Evolutionary conservation across 768 basidiomycete species (phyloP), one percentile per base, ranked within the genome.

Genomic region (Tricholoma flavovirens): DNA sequence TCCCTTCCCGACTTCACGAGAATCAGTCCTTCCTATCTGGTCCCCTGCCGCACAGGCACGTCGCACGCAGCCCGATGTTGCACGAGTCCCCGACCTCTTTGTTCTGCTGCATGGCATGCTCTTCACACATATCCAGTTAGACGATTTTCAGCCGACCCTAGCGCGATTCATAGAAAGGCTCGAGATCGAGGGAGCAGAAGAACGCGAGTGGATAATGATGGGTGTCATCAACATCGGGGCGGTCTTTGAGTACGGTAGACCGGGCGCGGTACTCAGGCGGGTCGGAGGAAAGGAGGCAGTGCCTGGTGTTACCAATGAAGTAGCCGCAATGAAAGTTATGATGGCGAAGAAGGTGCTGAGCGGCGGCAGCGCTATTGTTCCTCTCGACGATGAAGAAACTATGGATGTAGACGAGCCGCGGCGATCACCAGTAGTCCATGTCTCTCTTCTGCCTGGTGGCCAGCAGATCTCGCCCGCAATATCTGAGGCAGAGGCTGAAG

Each of bases 201-300:
- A 86, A 66, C 83, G 86, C 26, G 92, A 96, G 55, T 99, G 97
- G 97, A 87, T 92, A 62, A 93, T 95, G 88, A 96, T 98, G 92
- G 96, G 84, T 0, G 75, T 88, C 46, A 77, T 92, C 62, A 96
- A 96, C 68, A 77, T 98, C 30, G 78, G 83, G 4, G 82, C 89
- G 0, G 70, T 97, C 8, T 74, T 98, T 64, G 94, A 98, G 69
- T 98, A 95, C 62, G 96, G 97, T 32, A 78, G 83, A 24, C 77
- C 85, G 2, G 79, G 77, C 5, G 86, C 92, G 2, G 72, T 91
- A 5, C 71, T 98, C 49, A 79, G 83, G 52, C 84, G 79, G 59
- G 75, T 82, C 3, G 81, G 87, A 12, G 83, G 78, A 24, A 84
- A 80, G 67, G 79, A 79, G 53, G 72, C 62, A 1, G 67, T 66